Base-by-base conservation (phyloP, 2,329 filamentous ascomycete species). In the Acrodontium crateriforme region DNA sequence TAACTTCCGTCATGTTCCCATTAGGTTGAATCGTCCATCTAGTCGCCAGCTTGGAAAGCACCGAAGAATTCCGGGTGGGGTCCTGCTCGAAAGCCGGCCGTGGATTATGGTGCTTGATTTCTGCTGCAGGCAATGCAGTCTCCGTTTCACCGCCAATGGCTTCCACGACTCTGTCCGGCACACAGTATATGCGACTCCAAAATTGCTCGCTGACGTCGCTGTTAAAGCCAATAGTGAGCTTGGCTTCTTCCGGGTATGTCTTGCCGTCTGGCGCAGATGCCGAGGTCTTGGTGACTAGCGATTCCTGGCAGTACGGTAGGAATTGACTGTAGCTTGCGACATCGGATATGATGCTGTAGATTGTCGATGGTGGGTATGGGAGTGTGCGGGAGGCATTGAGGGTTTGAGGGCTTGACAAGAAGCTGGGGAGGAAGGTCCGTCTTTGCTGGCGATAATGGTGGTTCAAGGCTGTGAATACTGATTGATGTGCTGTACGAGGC, bases 291-390 rank as follows among this genome's bases (percentile, higher is more conserved):
- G 83, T 93, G 21, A 95, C 83, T 35, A 65, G 68, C 19, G 80
- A 85, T 24, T 63, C 64, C 23, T 71, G 69, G 59, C 87, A 92
- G 67, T 91, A 94, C 8, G 89, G 89, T n/a, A 98, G 71, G 64
- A 95, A 98, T 40, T 63, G 54, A 19, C 68, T 63, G 69, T 98
- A 98, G 38, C 72, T 73, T 54, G 82, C 71, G 39, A 98, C 74
- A 55, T 94, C 83, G 58, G 84, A 74, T 53, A 98, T 85, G 30
- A 94, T 69, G 41, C 66, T 64, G 69, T 89, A 98, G 42, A 98
- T 74, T 2, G 71, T 63, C 4, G 56, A 46, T 17, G 73, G 62
- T 1, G 74, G 59, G 62, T 91, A 91, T 9, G 80, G 78, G 9
- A 95, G 75, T 3, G 67, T 78, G 36, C 83, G 78, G 12, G 67